These are phyloP conservation scores for Capsella bursapastoris DNA, from an alignment of 345 rosid genomes.

Conservation along the genomic window DNA sequence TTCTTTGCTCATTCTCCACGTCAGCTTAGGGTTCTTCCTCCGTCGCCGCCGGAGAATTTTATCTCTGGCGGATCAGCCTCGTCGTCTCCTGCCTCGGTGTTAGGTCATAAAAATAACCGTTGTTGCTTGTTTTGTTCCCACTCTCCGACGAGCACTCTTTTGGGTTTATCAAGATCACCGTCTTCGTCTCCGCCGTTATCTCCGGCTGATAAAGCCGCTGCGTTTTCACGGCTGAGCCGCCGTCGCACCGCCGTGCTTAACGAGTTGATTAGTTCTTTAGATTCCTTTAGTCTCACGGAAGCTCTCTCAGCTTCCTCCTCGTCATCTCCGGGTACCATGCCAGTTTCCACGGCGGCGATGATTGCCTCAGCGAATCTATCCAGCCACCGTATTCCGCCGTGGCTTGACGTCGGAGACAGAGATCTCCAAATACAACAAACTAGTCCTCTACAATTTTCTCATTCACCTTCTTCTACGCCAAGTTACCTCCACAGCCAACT, in stretches of 20 bases:
- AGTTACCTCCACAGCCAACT: constrained; percentile 34
- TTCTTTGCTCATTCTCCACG: constrained; percentile 76
- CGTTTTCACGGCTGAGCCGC: constrained; percentile 37
- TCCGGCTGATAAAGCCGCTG: constrained; percentile 50
- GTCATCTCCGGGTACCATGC: constrained; percentile 23
- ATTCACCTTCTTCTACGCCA: constrained; percentile 67
- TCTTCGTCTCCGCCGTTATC: constrained; percentile 72
- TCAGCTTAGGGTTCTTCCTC: constrained; percentile 62
- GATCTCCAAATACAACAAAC: constrained; percentile 43
- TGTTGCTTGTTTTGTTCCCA: constrained; percentile 64
- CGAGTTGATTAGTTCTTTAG: constrained; percentile 65
- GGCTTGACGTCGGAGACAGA: constrained; percentile 55
- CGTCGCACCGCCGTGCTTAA: constrained; percentile 33
- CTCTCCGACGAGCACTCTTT: constrained; percentile 71
- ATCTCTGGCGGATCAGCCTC: constrained; percentile 26
- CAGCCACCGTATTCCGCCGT: constrained; percentile 44
- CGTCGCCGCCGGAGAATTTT: constrained; percentile 25
- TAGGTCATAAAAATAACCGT: constrained; percentile 31
- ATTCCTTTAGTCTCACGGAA: constrained; percentile 56
- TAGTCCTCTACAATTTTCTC: constrained; percentile 47
- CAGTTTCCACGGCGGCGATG: constrained; percentile 40
- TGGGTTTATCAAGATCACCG: constrained; percentile 58
- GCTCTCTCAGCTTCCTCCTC: constrained; percentile 31
- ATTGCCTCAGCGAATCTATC: constrained; percentile 15
- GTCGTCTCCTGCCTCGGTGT: constrained; percentile 21